phyloP scores from a whole-genome alignment of 225 moss, liverwort and hornwort species.

The Polytrichum formosum region DNA sequence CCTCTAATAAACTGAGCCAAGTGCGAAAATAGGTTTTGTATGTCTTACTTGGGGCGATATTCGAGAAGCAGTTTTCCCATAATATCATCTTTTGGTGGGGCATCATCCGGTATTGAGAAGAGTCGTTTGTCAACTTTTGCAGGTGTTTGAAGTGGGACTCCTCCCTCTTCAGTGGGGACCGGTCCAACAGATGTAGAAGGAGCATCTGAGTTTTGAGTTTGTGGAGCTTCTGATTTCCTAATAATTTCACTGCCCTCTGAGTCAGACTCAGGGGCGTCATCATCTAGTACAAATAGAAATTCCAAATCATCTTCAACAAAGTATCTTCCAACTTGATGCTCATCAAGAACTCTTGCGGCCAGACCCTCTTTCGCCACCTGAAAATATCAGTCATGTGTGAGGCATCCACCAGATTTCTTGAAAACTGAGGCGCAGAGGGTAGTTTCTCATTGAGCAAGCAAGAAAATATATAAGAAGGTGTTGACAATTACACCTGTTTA shows the following conservation, averaged over 20 bases:
- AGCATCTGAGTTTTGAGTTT: constrained; percentile 5
- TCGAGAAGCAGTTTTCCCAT: constrained; percentile 46
- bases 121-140: constrained; percentile 26
- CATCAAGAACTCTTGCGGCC: constrained; percentile 94
- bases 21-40: too few relatives aligned
- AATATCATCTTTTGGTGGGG: constrained; percentile 46
- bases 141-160: constrained; percentile 6
- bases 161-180: constrained; percentile 15
- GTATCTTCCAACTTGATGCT: constrained; percentile 77
- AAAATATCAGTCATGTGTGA: constrained; percentile 5
- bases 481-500: too few relatives aligned
- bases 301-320: constrained; percentile 80
- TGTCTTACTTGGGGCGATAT: constrained; percentile 38
- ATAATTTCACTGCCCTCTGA: constrained; percentile 15
- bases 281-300: constrained; percentile 66
- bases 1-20: too few relatives aligned
- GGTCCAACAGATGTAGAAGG: constrained; percentile 13
- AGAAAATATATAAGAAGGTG: too few relatives aligned
- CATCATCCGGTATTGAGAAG: constrained; percentile 36
- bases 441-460: too few relatives aligned
- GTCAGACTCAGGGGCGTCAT: constrained; percentile 48
- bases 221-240: constrained; percentile 5
- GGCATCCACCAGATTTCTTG: too few relatives aligned
- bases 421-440: too few relatives aligned
- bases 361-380: constrained; percentile 97